These are phyloP conservation scores for Serendipita indica DNA, from an alignment of 768 basidiomycete species.

Conservation along the genomic window DNA sequence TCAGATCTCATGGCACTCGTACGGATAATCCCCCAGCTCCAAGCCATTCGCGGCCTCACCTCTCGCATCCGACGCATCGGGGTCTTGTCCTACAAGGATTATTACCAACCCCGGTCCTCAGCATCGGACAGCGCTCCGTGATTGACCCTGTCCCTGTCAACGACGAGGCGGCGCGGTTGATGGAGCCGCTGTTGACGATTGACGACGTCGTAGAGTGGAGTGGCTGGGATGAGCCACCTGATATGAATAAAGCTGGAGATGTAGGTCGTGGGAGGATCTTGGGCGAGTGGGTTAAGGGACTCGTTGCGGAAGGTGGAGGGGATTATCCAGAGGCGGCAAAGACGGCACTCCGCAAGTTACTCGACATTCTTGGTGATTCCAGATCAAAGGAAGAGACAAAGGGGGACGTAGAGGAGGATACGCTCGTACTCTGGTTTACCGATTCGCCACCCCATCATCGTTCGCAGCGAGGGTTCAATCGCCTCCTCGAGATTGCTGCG, in stretches of 20 bases:
- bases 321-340: slow-evolving; percentile 22
- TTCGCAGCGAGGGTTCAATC: background rate
- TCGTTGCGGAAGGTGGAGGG: slow-evolving; percentile 17
- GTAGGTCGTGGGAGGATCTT: slow-evolving; percentile 7
- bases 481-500: slow-evolving; percentile 5
- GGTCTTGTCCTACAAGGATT: slow-evolving; percentile 20
- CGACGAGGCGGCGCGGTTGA: background rate
- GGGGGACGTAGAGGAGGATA: slow-evolving; percentile 10
- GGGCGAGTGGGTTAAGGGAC: slow-evolving; percentile 15
- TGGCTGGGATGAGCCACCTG: slow-evolving; percentile 17
- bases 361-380: background rate
- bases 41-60: slow-evolving; percentile 17
- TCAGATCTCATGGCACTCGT: slow-evolving; percentile 18
- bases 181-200: background rate
- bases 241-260: background rate
- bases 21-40: slow-evolving; percentile 18
- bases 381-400: background rate
- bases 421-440: slow-evolving; percentile 21
- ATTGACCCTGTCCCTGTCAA: background rate
- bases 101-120: slow-evolving; percentile 13
- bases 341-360: slow-evolving; percentile 18
- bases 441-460: slow-evolving; percentile 21
- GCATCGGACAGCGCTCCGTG: background rate
- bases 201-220: slow-evolving; percentile 19
- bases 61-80: slow-evolving; percentile 16